Evolutionary conservation across 495 filamentous ascomycete genomes (phyloP), one percentile per base, ranked within the genome.

Genomic region (Talaromyces nanjingensis): DNA sequence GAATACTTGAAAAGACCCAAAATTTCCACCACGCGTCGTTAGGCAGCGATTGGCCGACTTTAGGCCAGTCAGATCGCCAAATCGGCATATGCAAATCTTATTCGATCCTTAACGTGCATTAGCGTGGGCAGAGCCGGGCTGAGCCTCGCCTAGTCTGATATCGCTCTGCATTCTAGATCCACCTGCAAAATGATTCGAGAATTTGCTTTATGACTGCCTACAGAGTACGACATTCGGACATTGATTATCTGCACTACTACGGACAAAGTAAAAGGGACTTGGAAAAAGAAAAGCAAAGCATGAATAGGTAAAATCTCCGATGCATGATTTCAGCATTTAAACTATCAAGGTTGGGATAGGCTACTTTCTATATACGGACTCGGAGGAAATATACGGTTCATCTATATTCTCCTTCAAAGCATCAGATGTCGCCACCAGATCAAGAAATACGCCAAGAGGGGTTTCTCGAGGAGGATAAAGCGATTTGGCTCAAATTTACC

Each of bases 41-140:
- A 20, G 56, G 56, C 56, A 49, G 59, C 42, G 37, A 49, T 49
- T 49, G 59, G 37, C 33, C 49, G 11, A 12, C 12, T 11, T 6
- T 42, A 62, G 60, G 31, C 60, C 60, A 62, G 60, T 62, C 39
- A 62, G 60, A 62, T 62, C 42, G 12, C 8, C 18, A 25, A 62
- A 29, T 14, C 60, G 24, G n/a, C 29, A 16, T 62, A 29, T 47
- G 31, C 27, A 33, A n/a, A 24, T 62, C 60, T 62, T 47, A 62
- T 62, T 62, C 29, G 60, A 33, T 52, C 42, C 39, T 31, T 54
- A 31, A 62, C 60, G 47, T 62, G 60, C 60, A 62, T 62, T 62
- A 62, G 60, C 45, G 60, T 49, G 27, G 42, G 39, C 60, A 62
- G 60, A 18, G 60, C 12, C 27, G 45, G 27, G 60, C 60, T 62